A percentile compares a stretch with the other conserved stretches of the same genome.
Conservation (phyloP, 768 basidiomycete species). For the Psilocybe tampanensis region DNA sequence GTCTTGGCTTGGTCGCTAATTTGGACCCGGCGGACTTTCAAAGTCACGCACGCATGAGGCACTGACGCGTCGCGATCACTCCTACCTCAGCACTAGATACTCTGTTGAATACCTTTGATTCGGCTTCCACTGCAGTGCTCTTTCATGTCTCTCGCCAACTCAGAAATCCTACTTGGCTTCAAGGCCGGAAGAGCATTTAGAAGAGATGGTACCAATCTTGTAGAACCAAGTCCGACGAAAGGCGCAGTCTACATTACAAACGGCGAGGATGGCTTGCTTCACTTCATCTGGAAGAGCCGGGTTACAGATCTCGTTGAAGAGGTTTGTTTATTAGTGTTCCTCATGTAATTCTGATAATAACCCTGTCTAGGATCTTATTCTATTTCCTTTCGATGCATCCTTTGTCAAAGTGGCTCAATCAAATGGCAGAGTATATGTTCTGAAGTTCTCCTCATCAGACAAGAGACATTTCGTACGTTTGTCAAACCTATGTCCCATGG, state of each 20-base stretch:
- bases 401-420: conserved; percentile 77
- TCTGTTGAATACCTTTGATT: no score
- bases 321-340: conserved; percentile 35
- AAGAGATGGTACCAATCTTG: conserved; percentile 63
- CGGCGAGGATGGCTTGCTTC: conserved; percentile 76
- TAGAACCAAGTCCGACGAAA: conserved; percentile 70
- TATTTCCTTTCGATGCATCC: conserved; percentile 85
- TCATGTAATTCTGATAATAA: not conserved
- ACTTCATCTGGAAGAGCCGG: conserved; percentile 82
- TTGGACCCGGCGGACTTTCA: conserved; percentile 29
- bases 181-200: conserved; percentile 80
- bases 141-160: conserved; percentile 26
- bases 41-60: conserved; percentile 25
- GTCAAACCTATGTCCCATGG: not conserved
- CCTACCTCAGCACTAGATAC: no score
- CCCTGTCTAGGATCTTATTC: conserved; percentile 69
- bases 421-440: conserved; percentile 75
- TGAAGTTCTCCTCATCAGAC: conserved; percentile 90
- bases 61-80: conserved; percentile 48
- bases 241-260: conserved; percentile 71
- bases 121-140: conserved; percentile 1
- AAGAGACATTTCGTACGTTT: conserved; percentile 79
- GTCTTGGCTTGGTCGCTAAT: not conserved
- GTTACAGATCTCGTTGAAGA: conserved; percentile 62
- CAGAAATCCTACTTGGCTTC: conserved; percentile 53